A percentile compares a stretch with the other conserved stretches of the same genome.
Evolutionary conservation across 345 rosid genomes (phyloP).

Genomic region (Erodium maritimum): DNA sequence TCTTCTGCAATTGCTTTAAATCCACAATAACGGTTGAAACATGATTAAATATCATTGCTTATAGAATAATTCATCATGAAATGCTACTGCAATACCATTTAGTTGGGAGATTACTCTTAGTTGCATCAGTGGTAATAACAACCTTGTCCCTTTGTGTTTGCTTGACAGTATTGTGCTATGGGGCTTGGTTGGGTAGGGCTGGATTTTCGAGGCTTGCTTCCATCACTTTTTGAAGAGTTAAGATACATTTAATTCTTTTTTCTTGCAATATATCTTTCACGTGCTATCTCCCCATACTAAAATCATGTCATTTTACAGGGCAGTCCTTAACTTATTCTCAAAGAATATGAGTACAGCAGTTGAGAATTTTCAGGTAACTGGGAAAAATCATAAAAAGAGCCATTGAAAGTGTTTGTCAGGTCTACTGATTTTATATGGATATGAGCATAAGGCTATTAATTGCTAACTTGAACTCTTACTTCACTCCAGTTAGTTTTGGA

Average conservation of each 20-base stretch:
- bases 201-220: slow-evolving; percentile 95
- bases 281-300: neutral
- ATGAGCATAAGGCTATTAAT: slow-evolving; percentile 5
- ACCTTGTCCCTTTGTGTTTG: slow-evolving; percentile 7
- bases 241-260: slow-evolving; percentile 3
- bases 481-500: slow-evolving; percentile 81
- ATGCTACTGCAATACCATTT: neutral
- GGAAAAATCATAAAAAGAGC: neutral
- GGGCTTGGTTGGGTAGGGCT: slow-evolving; percentile 94
- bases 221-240: slow-evolving; percentile 88
- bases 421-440: neutral
- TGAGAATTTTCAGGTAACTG: slow-evolving; percentile 74
- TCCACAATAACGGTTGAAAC: neutral
- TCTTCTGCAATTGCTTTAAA: neutral
- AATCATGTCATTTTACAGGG: slow-evolving; percentile 39
- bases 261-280: slow-evolving; percentile 2
- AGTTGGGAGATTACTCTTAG: neutral
- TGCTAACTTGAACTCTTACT: slow-evolving; percentile 17
- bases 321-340: slow-evolving; percentile 76
- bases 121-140: neutral
- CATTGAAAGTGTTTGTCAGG: neutral
- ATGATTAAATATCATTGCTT: neutral
- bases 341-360: slow-evolving; percentile 76
- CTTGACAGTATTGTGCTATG: slow-evolving; percentile 84
- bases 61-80: neutral